phyloP scores from a whole-genome alignment of 108 stramenopile species.

The Conticribra guillardii region DNA sequence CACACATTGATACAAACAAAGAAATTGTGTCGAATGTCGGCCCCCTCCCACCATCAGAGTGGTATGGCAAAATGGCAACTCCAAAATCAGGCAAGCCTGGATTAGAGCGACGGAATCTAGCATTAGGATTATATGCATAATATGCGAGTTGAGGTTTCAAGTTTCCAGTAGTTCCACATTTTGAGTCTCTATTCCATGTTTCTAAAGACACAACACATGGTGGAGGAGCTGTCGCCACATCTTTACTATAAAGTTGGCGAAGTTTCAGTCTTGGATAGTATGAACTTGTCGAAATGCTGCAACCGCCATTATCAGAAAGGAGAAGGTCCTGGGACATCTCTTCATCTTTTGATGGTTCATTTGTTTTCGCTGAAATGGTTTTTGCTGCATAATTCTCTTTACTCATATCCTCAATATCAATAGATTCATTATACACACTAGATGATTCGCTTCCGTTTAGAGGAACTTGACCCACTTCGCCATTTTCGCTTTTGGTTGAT shows the following conservation, averaged over 20 bases:
- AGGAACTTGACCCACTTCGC: too few relatives aligned
- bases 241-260: conserved; percentile 17
- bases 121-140: conserved; percentile 78
- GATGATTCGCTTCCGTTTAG: too few relatives aligned
- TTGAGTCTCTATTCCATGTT: not conserved
- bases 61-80: conserved; percentile 65
- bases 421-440: too few relatives aligned
- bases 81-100: conserved; percentile 81
- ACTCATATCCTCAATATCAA: too few relatives aligned
- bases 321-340: too few relatives aligned
- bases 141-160: conserved; percentile 43
- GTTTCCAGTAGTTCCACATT: too few relatives aligned
- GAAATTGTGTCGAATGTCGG: conserved; percentile 34
- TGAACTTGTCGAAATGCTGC: not conserved
- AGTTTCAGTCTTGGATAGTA: not conserved
- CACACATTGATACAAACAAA: conserved; percentile 43
- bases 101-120: conserved; percentile 63
- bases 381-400: too few relatives aligned
- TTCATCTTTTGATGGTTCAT: too few relatives aligned
- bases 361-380: too few relatives aligned
- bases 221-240: conserved; percentile 54
- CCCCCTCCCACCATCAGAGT: conserved; percentile 18
- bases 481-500: too few relatives aligned
- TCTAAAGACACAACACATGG: conserved; percentile 39
- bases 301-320: too few relatives aligned